Evolutionary conservation across 2,329 filamentous ascomycete genomes (phyloP), one percentile per base, ranked within the genome.

Genomic region (Drechslerella dactyloides): DNA sequence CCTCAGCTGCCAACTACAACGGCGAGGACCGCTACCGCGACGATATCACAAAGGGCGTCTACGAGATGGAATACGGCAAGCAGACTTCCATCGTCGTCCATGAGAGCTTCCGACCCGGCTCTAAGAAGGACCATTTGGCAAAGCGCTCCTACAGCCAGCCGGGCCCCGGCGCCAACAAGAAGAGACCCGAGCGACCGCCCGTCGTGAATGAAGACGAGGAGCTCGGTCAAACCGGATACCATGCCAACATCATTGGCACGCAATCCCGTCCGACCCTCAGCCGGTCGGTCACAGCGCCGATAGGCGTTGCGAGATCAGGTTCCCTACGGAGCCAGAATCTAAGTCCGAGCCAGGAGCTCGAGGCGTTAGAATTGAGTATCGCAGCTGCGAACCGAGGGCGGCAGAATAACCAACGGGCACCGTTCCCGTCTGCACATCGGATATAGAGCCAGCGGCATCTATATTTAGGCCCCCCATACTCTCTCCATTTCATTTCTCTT

Each of bases 51-150:
- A 73, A 66, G 11, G 60, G 55, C 7, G 51, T 63, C 17, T 73
- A 73, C 44, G 69, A 73, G 55, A 73, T 73, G 69, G 60, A 61
- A 42, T 64, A 65, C 10, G 57, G 61, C 50, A 65, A 65, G 11
- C 61, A 73, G 23, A 17, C 61, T 15, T 73, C 69, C 19, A 73
- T 73, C 44, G 33, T 73, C 19, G 44, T 65, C 17, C 69, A 66
- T 51, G 69, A 73, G 40, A 66, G 69, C 42, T 65, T 66, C 48
- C 69, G 61, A 13, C 50, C 27, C 27, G 8, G 8, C 27, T 33
- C 50, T 13, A 66, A 65, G 56, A 70, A 70, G 35, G 17, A 21
- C 7, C 23, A 23, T n/a, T 21, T 52, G 13, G 53, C 42, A 10
- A 66, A 62, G 44, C 53, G 55, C 30, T 60, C 60, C 27, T 56